Evolutionary conservation across 2,329 filamentous ascomycete species (phyloP).

Genomic region (Cladophialophora immunda): DNA sequence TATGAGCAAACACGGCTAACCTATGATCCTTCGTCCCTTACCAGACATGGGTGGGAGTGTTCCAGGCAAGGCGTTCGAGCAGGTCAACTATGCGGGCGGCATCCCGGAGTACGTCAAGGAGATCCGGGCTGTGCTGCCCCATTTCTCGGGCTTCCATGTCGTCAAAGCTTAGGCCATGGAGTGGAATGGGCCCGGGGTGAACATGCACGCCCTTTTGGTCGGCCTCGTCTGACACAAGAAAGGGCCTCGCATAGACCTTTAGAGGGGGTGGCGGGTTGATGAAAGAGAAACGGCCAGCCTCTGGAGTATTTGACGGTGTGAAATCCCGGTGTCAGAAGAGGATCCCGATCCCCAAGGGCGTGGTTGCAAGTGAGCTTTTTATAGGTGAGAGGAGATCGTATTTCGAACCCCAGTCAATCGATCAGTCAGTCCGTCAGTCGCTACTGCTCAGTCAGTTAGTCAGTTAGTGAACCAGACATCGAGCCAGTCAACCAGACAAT

Average conservation of each 20-base stretch:
- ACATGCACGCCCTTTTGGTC: background rate
- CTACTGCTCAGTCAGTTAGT: background rate
- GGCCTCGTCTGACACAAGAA: background rate
- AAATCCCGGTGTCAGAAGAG: background rate
- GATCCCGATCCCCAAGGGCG: background rate
- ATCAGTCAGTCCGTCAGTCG: background rate
- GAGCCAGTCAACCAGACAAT: background rate
- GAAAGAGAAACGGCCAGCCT: too few species aligned
- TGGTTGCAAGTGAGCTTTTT: background rate
- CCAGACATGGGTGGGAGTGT: conserved; percentile 65
- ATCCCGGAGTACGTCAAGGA: conserved; percentile 38
- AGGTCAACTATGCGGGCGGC: conserved; percentile 55
- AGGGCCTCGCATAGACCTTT: too few species aligned
- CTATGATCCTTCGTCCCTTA: conserved; percentile 42
- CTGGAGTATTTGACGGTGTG: background rate
- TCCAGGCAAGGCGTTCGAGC: conserved; percentile 64
- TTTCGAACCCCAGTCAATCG: background rate
- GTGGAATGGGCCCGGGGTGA: too few species aligned
- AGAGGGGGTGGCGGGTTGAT: too few species aligned
- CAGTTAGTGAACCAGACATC: background rate
- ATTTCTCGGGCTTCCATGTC: conserved; percentile 37
- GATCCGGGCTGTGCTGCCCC: conserved; percentile 36
- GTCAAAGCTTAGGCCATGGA: conserved; percentile 28
- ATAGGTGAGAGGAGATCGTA: background rate
- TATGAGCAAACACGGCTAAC: background rate